These are phyloP conservation scores for Melaleuca alternifolia DNA, from an alignment of 345 rosid genomes.

Conservation along the genomic window DNA sequence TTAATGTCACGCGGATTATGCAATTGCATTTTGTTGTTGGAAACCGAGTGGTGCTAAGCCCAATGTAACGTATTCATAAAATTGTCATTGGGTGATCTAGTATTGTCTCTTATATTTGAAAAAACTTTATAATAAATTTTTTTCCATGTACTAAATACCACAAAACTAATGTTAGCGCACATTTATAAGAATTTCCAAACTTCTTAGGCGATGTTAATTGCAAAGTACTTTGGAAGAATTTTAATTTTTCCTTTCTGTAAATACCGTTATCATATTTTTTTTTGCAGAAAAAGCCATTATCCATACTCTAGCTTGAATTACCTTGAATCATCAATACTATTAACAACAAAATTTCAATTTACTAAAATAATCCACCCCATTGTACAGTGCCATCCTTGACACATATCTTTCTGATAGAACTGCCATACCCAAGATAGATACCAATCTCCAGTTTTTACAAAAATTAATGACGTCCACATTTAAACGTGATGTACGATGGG, in stretches of 20 bases:
- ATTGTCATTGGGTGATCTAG: neutral
- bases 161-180: neutral
- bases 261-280: too few relatives aligned
- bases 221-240: neutral
- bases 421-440: neutral
- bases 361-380: too few relatives aligned
- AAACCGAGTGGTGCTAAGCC: neutral
- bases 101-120: neutral
- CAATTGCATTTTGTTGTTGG: neutral
- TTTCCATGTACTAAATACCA: too few relatives aligned
- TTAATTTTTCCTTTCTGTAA: too few relatives aligned
- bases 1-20: too few relatives aligned
- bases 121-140: neutral
- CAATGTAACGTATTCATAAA: neutral
- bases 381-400: neutral
- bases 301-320: too few relatives aligned
- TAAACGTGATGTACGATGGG: neutral
- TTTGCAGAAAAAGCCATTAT: too few relatives aligned
- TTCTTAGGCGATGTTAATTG: neutral
- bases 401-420: neutral
- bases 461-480: neutral
- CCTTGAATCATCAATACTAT: too few relatives aligned
- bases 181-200: neutral
- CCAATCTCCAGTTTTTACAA: accelerated
- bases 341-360: too few relatives aligned